Evolutionary conservation across 164 flowering plant genomes (phyloP).

Genomic region (Euptelea pleiosperma): DNA sequence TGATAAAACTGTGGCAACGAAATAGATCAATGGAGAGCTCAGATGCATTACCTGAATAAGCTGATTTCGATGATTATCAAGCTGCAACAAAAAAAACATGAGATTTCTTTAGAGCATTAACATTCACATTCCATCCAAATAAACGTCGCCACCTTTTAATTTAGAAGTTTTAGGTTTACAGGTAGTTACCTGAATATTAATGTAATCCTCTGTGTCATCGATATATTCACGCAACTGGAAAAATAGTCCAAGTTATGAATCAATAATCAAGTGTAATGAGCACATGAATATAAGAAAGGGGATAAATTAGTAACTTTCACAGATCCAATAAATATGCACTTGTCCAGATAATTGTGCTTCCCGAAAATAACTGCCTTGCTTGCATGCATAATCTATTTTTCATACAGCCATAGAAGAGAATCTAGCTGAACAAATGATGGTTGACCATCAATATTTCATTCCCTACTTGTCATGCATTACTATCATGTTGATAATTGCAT

Average conservation of each 20-base stretch:
- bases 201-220: constrained; percentile 97
- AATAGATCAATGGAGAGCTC: not conserved
- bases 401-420: no score
- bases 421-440: no score
- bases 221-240: constrained; percentile 89
- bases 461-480: no score
- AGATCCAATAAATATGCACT: not conserved
- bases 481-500: no score
- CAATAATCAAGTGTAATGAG: not conserved
- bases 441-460: no score
- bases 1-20: not conserved
- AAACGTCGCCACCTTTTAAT: not conserved
- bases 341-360: no score
- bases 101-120: constrained; percentile 1
- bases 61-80: constrained; percentile 94
- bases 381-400: no score
- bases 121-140: not conserved
- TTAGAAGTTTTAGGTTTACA: not conserved
- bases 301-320: not conserved
- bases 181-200: constrained; percentile 81
- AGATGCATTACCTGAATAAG: constrained; percentile 72
- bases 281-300: not conserved
- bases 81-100: constrained; percentile 45
- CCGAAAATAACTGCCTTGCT: no score
- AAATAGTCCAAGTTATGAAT: not conserved